Base-by-base conservation (phyloP, 257 asterid genomes). In the Handroanthus guayacan region DNA sequence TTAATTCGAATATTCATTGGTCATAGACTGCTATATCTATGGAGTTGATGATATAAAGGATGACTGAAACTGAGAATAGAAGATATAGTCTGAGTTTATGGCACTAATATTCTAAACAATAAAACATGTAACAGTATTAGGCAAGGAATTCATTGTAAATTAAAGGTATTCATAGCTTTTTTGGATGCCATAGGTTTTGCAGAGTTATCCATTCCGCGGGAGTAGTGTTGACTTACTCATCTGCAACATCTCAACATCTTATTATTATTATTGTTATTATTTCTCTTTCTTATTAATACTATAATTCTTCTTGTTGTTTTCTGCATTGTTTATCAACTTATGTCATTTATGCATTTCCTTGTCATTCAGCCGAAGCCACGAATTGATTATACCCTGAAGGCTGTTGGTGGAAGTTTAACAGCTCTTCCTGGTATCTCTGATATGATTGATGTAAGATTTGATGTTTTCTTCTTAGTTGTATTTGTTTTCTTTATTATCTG, bases 341-440 rank as follows among this genome's bases (percentile, higher is more conserved):
- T 60, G 57, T 68, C 9, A 31, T 75, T 75, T 78, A 17, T 66
- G 43, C 50, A 6, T 71, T 74, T 82, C 67, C 75, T 39, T 72
- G 72, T 70, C 74, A 64, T 78, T 82, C 92, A 95, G 99, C 99
- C 99, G 71, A 84, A 88, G 84, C 99, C 99, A 72, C 86, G 88
- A 75, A 95, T 95, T 45, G 99, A 95, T 85, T 95, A 95, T 80
- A 89, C 90, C 20, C 74, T 95, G 86, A 95, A 95, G 85, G 99
- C 99, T 55, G 88, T 93, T 71, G 99, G 99, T 75, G 99, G 99
- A 77, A 95, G 99, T 87, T 77, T 95, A 85, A 91, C 98, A 18
- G 99, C 98, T 39, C 52, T 95, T 84, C 99, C 98, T 79, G 99
- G 98, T 78, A 68, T 95, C 71, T 91, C 97, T 2, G 99, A 93